Evolutionary conservation across 148 eudicot genomes (phyloP).

Genomic region (Rhododendron simsii): DNA sequence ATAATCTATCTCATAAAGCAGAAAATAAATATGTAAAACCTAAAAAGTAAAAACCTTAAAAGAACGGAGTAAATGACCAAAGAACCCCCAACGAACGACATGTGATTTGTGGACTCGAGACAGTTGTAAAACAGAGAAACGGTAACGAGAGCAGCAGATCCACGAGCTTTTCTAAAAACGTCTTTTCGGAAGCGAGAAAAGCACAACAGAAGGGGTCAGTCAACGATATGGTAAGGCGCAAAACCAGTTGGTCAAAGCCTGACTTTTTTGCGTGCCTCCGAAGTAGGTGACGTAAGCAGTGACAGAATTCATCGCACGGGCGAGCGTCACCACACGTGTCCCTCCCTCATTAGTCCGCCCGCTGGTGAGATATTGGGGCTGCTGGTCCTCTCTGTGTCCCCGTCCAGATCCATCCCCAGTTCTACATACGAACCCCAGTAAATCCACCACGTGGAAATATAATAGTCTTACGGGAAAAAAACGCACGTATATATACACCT

Average conservation of each 20-base stretch:
- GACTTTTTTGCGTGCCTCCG: not conserved
- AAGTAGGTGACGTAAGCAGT: conserved; percentile 18
- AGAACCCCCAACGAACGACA: not conserved
- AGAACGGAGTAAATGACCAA: not conserved
- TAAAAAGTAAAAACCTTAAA: too few species aligned
- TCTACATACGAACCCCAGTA: not conserved
- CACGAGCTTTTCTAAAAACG: not conserved
- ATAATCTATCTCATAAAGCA: too few species aligned
- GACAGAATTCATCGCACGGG: not conserved
- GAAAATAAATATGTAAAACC: too few species aligned
- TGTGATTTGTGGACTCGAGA: not conserved
- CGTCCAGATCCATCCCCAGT: not conserved
- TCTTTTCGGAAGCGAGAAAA: not conserved
- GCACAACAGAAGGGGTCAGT: conserved; percentile 3
- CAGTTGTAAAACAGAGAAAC: not conserved
- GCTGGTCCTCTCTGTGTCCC: not conserved
- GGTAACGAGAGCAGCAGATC: not conserved
- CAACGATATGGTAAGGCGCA: not conserved
- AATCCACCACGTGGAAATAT: conserved; percentile 15
- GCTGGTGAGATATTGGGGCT: not conserved
- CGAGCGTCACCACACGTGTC: not conserved
- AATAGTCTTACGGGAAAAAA: not conserved
- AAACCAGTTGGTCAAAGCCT: not conserved
- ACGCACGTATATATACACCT: not conserved
- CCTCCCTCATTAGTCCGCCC: not conserved